Percentiles rank a stretch among this genome's conserved stretches.
Evolutionary conservation across 2,329 filamentous ascomycete genomes (phyloP).

Genomic region (Zarea fungicola): DNA sequence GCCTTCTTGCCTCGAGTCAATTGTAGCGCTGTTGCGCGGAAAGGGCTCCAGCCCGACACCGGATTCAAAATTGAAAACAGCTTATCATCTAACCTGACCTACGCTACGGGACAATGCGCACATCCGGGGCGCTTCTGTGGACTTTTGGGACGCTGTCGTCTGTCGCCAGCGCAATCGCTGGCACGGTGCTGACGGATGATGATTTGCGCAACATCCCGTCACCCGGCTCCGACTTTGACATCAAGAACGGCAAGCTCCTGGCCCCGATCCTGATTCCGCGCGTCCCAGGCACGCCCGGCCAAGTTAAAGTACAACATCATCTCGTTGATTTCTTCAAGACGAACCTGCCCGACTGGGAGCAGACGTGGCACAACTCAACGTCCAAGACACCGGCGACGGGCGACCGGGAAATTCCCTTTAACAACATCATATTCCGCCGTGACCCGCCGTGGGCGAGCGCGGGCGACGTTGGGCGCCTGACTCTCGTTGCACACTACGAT

Average conservation of each 20-base stretch:
- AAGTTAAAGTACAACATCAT: constrained; percentile 67
- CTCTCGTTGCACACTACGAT: constrained; percentile 92
- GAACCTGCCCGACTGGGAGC: constrained; percentile 70
- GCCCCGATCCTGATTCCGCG: constrained; percentile 83
- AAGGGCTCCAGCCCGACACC: neutral
- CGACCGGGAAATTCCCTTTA: constrained; percentile 68
- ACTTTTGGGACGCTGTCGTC: constrained; percentile 9
- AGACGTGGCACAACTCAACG: constrained; percentile 88
- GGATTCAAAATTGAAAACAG: too few species aligned
- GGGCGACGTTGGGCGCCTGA: constrained; percentile 75
- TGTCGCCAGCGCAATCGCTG: constrained; percentile 29
- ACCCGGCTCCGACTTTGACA: constrained; percentile 73
- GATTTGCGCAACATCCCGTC: constrained; percentile 67
- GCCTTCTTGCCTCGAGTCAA: too few species aligned
- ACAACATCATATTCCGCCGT: constrained; percentile 78
- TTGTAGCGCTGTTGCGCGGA: too few species aligned
- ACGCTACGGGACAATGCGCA: constrained; percentile 3
- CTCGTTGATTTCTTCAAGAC: constrained; percentile 76
- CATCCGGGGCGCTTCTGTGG: constrained; percentile 6
- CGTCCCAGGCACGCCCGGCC: constrained; percentile 80
- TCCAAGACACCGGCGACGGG: constrained; percentile 72
- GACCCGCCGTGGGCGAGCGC: constrained; percentile 76
- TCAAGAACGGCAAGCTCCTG: constrained; percentile 67
- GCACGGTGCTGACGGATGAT: constrained; percentile 63
- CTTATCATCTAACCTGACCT: neutral